Evolutionary conservation across 2,329 filamentous ascomycete species (phyloP).

Genomic region (Claviceps sp.): DNA sequence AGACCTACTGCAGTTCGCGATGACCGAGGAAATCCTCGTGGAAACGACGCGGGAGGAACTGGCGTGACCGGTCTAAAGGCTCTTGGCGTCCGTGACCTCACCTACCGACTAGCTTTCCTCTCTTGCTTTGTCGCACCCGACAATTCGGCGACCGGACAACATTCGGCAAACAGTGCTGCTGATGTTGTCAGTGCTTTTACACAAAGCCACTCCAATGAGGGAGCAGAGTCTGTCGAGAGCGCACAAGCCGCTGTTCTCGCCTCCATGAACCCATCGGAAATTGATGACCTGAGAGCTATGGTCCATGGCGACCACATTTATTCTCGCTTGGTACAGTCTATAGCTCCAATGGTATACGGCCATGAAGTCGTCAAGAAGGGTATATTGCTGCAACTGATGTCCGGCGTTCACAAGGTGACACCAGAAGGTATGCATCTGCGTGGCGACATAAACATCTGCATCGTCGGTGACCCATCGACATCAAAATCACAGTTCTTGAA

Average conservation of each 20-base stretch:
- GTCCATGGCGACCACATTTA: constrained; percentile 96
- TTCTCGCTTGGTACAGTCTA: constrained; percentile 77
- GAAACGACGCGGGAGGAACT: constrained; percentile 66
- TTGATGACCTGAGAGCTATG: constrained; percentile 82
- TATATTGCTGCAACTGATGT: constrained; percentile 82
- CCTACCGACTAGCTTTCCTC: constrained; percentile 91
- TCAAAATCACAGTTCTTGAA: constrained; percentile 98
- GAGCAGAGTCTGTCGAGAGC: constrained; percentile 60
- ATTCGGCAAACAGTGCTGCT: constrained; percentile 46
- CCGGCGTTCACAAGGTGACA: constrained; percentile 86
- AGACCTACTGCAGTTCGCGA: constrained; percentile 75
- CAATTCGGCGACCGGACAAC: constrained; percentile 64
- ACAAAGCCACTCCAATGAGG: constrained; percentile 44
- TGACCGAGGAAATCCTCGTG: constrained; percentile 57
- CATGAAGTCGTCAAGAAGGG: constrained; percentile 98
- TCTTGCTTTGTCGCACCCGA: constrained; percentile 94
- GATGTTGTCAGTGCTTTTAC: constrained; percentile 81
- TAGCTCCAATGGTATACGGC: constrained; percentile 94
- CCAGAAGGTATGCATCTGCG: constrained; percentile 89
- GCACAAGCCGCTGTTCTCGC: constrained; percentile 79
- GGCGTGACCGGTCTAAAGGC: constrained; percentile 84
- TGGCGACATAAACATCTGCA: constrained; percentile 97
- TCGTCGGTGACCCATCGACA: constrained; percentile 92
- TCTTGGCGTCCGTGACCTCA: constrained; percentile 86
- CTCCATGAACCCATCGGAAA: constrained; percentile 74